phyloP scores from a whole-genome alignment of 176 grass and related monocot species.

The Hsuehochloa calcarea region DNA sequence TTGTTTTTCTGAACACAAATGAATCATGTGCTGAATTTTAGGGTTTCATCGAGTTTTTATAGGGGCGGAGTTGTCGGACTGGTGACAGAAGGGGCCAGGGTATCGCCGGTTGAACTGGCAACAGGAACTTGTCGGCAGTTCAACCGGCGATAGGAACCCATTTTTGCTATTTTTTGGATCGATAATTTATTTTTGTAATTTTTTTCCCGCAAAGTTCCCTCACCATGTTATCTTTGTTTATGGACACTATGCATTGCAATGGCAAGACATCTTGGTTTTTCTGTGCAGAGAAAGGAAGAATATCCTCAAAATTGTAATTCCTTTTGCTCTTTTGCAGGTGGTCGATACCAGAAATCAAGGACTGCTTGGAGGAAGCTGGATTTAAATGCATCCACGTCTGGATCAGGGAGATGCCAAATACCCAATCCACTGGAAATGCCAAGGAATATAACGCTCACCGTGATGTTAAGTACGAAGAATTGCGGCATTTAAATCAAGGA shows the following conservation, averaged over 20 bases:
- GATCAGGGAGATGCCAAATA: conserved; percentile 85
- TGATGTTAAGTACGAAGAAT: conserved; percentile 82
- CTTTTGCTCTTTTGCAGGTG: conserved; percentile 43
- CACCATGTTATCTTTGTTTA: background rate
- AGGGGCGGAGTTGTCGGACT: no score
- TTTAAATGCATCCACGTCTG: conserved; percentile 66
- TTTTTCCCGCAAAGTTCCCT: background rate
- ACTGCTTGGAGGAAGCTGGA: conserved; percentile 88
- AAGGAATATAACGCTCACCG: conserved; percentile 60
- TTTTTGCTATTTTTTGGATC: no score
- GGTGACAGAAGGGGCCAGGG: no score
- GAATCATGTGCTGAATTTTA: no score
- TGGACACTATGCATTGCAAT: background rate
- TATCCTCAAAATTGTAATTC: background rate
- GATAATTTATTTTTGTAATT: no score
- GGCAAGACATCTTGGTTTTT: background rate
- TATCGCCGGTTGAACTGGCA: no score
- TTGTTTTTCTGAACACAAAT: no score
- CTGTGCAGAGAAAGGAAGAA: background rate
- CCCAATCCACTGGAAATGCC: conserved; percentile 49
- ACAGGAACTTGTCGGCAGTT: no score
- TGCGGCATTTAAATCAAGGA: conserved; percentile 62
- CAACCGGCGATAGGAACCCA: no score
- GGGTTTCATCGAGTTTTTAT: no score
- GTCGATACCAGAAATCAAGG: conserved; percentile 90